A percentile compares a stretch with the other conserved stretches of the same genome.
phyloP scores from a whole-genome alignment of 2,329 filamentous ascomycete genomes.

The Fusarium piperis region DNA sequence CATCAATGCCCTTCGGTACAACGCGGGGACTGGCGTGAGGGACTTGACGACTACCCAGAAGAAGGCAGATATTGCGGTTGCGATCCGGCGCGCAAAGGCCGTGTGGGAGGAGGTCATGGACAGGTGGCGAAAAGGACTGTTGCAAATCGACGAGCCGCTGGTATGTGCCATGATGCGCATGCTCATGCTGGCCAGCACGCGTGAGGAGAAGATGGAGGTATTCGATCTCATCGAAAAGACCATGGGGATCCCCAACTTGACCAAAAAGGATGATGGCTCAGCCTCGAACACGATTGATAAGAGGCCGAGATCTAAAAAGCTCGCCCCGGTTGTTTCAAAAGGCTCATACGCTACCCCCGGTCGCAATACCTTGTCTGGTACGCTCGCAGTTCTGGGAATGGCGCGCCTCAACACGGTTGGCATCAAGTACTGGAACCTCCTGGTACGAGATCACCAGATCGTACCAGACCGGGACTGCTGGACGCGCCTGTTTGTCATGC shows the following conservation, averaged over 20 bases:
- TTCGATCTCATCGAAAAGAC: constrained; percentile 83
- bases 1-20: constrained; percentile 74
- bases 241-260: constrained; percentile 74
- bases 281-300: constrained; percentile 6
- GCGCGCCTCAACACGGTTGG: constrained; percentile 70
- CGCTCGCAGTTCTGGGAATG: constrained; percentile 71
- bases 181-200: constrained; percentile 70
- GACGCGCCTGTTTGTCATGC: constrained; percentile 72
- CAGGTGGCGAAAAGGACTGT: constrained; percentile 77
- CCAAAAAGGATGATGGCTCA: constrained; percentile 39
- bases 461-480: constrained; percentile 78
- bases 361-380: constrained; percentile 71
- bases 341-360: constrained; percentile 56
- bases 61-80: constrained; percentile 50
- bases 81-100: constrained; percentile 72
- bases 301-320: constrained; percentile 1
- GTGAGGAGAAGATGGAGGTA: constrained; percentile 73
- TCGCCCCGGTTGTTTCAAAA: constrained; percentile 21
- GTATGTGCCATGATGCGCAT: constrained; percentile 84
- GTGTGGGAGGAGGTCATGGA: constrained; percentile 84
- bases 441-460: constrained; percentile 71
- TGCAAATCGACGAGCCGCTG: constrained; percentile 80
- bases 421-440: constrained; percentile 79
- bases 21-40: constrained; percentile 39
- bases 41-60: constrained; percentile 45